Evolutionary conservation across 768 basidiomycete genomes (phyloP), one percentile per base, ranked within the genome.

Genomic region (Panellus pusillus): DNA sequence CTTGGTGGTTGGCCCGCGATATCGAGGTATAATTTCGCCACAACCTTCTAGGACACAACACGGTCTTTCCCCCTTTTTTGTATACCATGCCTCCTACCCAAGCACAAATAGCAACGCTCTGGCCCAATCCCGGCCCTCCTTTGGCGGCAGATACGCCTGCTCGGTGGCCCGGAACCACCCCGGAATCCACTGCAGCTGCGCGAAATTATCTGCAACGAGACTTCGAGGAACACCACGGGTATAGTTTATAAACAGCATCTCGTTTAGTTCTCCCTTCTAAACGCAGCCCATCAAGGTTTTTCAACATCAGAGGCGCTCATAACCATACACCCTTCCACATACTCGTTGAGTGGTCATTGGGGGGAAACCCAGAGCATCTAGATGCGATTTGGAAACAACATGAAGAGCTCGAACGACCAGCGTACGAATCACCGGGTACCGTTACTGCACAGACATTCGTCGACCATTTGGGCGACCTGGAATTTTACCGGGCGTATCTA

Each of bases 251-350:
- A 24, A 24, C 41, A 47, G 24, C 20, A 29, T 43, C 32, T 13
- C 19, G 29, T 44, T 36, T 28, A 35, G 35, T 19, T 45, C 20
- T 40, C 14, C 28, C 28, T 52, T 24, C 37, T 18, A 45, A 44
- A 19, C 20, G 32, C 36, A 15, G 39, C 47, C n/a, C 24, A 39
- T 41, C 28, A 17, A 53, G 52, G 38, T 54, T 41, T 40, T 54
- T 54, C 52, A 54, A 47, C 46, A 17, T 44, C 9, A 35, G 18
- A 19, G 45, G 50, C 28, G 36, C 41, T n/a, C 56, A 57, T 43
- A 57, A 57, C 44, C 56, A 57, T 38, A 57, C 56, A 7, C 51
- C 56, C 39, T 57, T 57, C 39, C 56, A 57, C 39, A 14, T 57
- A 17, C 56, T 57, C 51, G 51, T 52, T 20, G 42, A 52, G 45